Base-by-base conservation (phyloP, 345 rosid species). In the Erysimum cheiranthoides region DNA sequence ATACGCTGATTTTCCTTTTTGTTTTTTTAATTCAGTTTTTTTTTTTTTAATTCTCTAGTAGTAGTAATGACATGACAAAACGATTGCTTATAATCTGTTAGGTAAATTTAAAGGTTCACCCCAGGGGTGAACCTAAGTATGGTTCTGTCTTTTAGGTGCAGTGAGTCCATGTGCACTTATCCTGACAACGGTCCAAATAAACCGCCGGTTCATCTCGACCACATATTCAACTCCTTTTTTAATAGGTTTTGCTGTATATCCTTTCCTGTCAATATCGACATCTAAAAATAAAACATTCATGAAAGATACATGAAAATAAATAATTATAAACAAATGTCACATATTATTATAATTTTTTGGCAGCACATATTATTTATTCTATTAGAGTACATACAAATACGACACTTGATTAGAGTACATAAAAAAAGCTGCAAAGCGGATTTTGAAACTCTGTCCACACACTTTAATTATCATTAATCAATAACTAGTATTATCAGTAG, bases 361-460 rank as follows among this genome's bases (percentile, higher is more conserved):
- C 25, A 21, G 25, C 70, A 73, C 34, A 31, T 6, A 18, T 6
- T 38, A 63, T 28, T 32, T 10, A 51, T 45, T 36, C 31, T 5
- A 52, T 51, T 62, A 51, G 13, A 40, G 6, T 27, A 42, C 18
- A 21, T 21, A 21, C 25, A 21, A 54, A 31, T 31, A 17, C 35
- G 36, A 53, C 59, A 53, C 12, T 40, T 4, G 49, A 39, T 21
- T 39, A 61, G 18, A 39, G 18, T 61, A 18, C 17, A 14, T 12
- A 14, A 68, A 49, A 52, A 51, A 13, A 76, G 70, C 64, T 51
- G 53, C 59, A 52, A 68, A 70, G 66, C 35, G 4, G 36, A 36
- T 16, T 62, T 54, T 2, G 61, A 77, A 77, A 71, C 80, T 70
- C 80, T 77, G 80, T 59, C 80, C 76, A 63, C 73, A 64, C 5